Base-by-base conservation (phyloP, 2,329 filamentous ascomycete species). In the Trichoderma semiorbis region DNA sequence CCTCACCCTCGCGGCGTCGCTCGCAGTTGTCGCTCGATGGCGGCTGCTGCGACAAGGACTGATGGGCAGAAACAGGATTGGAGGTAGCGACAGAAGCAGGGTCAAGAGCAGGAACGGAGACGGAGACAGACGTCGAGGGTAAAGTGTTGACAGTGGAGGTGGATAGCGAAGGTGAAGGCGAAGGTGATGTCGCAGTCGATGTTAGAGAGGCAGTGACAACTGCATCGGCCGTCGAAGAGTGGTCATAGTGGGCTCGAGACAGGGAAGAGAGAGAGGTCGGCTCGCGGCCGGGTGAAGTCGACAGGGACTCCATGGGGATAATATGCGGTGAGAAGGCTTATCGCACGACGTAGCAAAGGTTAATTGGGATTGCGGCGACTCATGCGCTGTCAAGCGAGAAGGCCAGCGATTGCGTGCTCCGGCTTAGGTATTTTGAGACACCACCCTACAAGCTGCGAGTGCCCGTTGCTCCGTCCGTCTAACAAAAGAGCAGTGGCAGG, bases 1-100 rank as follows among this genome's bases (percentile, higher is more conserved):
- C 83, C 72, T 88, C 85, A 72, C 86, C 83, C 26, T 84, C 84
- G 71, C 86, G 81, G 72, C 84, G 80, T 74, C 86, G 83, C 74
- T 88, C 84, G 77, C 86, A 89, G 77, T 84, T 86, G 71, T 86
- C 81, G 73, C 78, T 79, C 10, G 78, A 80, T 18, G 75, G 79
- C 58, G 77, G 78, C 72, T 77, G 76, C 61, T 77, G 76, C 58
- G 74, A 72, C 26, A 18, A 24, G 14, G 36, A 28, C 53, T 28
- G 65, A n/a, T 55, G 24, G 53, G 18, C 26, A 32, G 43, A 30
- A 26, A 30, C 26, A n/a, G 68, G 16, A n/a, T 43, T n/a, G 16
- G 18, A 43, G 7, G 60, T 28, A 34, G 55, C 21, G 43, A 60
- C 57, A 34, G 66, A 34, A 7, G 36, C 30, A 47, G 66, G n/a